A percentile compares a stretch with the other conserved stretches of the same genome.
Evolutionary conservation across 208 protist genomes (phyloP).

Genomic region (Leptomonas seymouri): DNA sequence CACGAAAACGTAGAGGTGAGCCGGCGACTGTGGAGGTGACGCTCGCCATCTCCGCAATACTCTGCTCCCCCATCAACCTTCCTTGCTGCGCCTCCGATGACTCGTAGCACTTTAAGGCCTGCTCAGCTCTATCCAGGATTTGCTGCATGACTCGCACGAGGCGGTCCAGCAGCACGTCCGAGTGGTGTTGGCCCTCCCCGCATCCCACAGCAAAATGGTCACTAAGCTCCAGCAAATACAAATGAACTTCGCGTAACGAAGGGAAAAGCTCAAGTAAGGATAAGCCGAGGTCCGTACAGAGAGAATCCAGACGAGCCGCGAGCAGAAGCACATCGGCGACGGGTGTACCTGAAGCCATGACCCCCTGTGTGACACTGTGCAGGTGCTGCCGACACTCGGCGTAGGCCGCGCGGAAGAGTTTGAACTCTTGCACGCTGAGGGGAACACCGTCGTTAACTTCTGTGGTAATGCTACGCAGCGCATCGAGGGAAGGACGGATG

Average conservation of each 20-base stretch:
- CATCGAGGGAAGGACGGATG: constrained; percentile 34
- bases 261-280: constrained; percentile 58
- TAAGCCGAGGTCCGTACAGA: constrained; percentile 58
- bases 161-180: constrained; percentile 33
- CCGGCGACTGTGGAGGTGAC: neutral
- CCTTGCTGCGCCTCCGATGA: constrained; percentile 22
- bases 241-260: constrained; percentile 56
- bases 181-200: constrained; percentile 19
- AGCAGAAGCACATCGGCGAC: constrained; percentile 56
- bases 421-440: constrained; percentile 52
- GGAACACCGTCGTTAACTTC: constrained; percentile 64
- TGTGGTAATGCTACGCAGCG: constrained; percentile 51
- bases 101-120: constrained; percentile 34
- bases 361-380: constrained; percentile 50
- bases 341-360: constrained; percentile 44
- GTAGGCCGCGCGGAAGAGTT: constrained; percentile 64
- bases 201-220: constrained; percentile 21
- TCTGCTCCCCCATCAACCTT: constrained; percentile 6
- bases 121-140: constrained; percentile 37
- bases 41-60: neutral
- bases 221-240: constrained; percentile 55
- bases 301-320: constrained; percentile 64
- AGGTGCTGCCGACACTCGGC: constrained; percentile 68
- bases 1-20: constrained; percentile 4
- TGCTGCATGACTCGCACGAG: constrained; percentile 35